phyloP scores from a whole-genome alignment of 2,329 filamentous ascomycete species.

The Cladosporium sp. region DNA sequence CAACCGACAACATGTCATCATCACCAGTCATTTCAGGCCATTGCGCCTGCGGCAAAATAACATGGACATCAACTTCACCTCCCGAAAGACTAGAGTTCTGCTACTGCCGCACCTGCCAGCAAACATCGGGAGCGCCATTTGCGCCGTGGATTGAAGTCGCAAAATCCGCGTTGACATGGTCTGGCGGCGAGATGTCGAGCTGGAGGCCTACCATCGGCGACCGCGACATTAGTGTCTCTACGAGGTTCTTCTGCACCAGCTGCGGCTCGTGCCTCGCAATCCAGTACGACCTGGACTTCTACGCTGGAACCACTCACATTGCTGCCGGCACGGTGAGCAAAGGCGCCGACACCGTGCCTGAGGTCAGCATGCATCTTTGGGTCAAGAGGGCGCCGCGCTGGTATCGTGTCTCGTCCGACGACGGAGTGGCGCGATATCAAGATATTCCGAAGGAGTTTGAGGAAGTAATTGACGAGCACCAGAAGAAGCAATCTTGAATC shows the following conservation, averaged over 20 bases:
- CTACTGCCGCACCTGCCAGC: conserved; percentile 23
- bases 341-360: conserved; percentile 6
- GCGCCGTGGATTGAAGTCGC: conserved; percentile 19
- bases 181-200: neutral
- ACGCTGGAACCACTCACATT: conserved; percentile 17
- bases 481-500: neutral
- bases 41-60: conserved; percentile 18
- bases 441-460: conserved; percentile 17
- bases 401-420: conserved; percentile 17
- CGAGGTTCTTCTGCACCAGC: conserved; percentile 14
- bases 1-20: no score
- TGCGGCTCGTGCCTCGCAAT: conserved; percentile 20
- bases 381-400: conserved; percentile 15
- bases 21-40: neutral
- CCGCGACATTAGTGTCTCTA: conserved; percentile 13
- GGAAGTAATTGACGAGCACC: neutral
- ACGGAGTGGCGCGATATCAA: conserved; percentile 16
- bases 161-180: conserved; percentile 14
- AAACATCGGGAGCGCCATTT: conserved; percentile 20
- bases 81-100: conserved; percentile 19
- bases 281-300: conserved; percentile 20
- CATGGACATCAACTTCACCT: conserved; percentile 14
- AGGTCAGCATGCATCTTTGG: conserved; percentile 17
- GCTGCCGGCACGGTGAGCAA: conserved; percentile 15
- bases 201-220: conserved; percentile 12